Conservation (phyloP, 1,284 basidiomycete genomes). For the Coniferiporia weirii region DNA sequence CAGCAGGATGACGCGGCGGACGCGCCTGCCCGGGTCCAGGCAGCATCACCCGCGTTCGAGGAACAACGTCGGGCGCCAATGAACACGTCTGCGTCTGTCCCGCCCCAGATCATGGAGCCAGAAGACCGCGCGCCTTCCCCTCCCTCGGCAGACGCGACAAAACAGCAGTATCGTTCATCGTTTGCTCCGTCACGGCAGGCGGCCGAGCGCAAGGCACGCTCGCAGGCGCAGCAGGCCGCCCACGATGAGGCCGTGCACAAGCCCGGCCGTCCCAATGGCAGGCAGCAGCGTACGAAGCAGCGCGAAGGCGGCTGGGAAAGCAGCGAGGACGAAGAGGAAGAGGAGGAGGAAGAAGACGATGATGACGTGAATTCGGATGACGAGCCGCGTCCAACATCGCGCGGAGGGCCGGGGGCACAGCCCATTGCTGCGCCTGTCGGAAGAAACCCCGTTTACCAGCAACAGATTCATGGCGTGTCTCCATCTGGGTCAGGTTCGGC, state of each 20-base stretch:
- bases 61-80: slow-evolving; percentile 20
- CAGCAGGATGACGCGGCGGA: slow-evolving; percentile 36
- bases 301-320: slow-evolving; percentile 53
- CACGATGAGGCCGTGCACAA: slow-evolving; percentile 66
- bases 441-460: slow-evolving; percentile 24
- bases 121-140: slow-evolving; percentile 17
- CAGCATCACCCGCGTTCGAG: slow-evolving; percentile 17
- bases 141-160: slow-evolving; percentile 1
- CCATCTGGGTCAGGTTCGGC: slow-evolving; percentile 22
- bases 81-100: background rate
- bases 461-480: slow-evolving; percentile 25
- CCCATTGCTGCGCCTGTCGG: slow-evolving; percentile 25
- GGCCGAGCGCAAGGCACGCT: slow-evolving; percentile 75
- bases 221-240: slow-evolving; percentile 76
- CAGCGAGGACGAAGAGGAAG: slow-evolving; percentile 70
- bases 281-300: slow-evolving; percentile 38
- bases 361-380: slow-evolving; percentile 60
- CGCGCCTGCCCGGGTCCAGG: slow-evolving; percentile 17
- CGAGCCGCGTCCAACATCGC: slow-evolving; percentile 30
- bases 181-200: slow-evolving; percentile 82
- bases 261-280: slow-evolving; percentile 67
- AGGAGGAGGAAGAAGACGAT: slow-evolving; percentile 69
- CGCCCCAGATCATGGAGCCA: slow-evolving; percentile 15
- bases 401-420: slow-evolving; percentile 26
- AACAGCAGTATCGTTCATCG: slow-evolving; percentile 60